Conservation (phyloP, 176 grass and related monocot genomes). For the Oryza brachyantha region DNA sequence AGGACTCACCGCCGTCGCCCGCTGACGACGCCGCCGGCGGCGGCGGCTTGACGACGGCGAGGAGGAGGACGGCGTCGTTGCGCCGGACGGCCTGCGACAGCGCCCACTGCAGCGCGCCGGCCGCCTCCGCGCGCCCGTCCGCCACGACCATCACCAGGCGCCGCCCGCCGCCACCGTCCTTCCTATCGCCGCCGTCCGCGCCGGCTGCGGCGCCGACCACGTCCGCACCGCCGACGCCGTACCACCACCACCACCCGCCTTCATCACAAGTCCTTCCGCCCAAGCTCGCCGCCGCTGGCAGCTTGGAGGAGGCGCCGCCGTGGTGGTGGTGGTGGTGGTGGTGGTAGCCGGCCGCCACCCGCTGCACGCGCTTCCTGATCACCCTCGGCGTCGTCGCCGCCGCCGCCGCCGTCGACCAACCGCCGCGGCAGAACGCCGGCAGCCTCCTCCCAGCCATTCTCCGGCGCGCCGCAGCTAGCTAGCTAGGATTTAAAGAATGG, state of each 20-base stretch:
- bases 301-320: background rate
- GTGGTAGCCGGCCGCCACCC: background rate
- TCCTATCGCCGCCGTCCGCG: background rate
- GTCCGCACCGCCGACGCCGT: background rate
- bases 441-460: constrained; percentile 40
- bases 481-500: background rate
- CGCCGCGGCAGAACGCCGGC: constrained; percentile 18
- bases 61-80: constrained; percentile 51
- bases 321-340: no score
- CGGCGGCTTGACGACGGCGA: constrained; percentile 40
- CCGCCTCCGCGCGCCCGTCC: constrained; percentile 27
- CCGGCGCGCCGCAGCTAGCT: background rate
- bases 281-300: background rate
- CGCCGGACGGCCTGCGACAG: constrained; percentile 52
- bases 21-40: background rate
- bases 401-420: background rate
- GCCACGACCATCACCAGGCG: constrained; percentile 42
- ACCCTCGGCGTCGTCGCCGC: constrained; percentile 21
- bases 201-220: background rate
- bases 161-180: constrained; percentile 14
- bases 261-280: background rate
- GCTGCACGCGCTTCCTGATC: constrained; percentile 33
- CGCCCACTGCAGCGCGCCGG: constrained; percentile 59
- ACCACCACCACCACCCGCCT: background rate
- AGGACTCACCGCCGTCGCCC: background rate